These are phyloP conservation scores for Yamadazyma trypodendri DNA, from an alignment of 1,139 yeast species.

Conservation along the genomic window DNA sequence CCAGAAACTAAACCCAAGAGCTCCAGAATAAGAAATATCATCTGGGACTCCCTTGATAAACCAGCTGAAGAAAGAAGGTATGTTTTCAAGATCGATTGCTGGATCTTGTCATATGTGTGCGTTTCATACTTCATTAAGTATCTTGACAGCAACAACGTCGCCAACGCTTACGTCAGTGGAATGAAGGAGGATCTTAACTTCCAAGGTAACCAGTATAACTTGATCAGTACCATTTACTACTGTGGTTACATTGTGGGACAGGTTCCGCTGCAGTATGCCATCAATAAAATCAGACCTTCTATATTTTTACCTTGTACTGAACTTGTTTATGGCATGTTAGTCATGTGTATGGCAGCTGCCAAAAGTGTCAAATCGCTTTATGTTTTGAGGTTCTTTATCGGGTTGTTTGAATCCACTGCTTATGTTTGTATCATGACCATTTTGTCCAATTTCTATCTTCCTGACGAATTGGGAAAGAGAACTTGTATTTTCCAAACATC, in stretches of 20 bases:
- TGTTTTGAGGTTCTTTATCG: constrained; percentile 15
- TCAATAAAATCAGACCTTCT: constrained; percentile 16
- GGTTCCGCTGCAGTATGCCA: constrained; percentile 15
- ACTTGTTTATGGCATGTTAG: constrained; percentile 12
- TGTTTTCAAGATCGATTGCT: constrained; percentile 36
- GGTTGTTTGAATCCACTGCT: constrained; percentile 17
- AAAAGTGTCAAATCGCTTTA: constrained; percentile 14
- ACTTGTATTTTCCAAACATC: constrained; percentile 18
- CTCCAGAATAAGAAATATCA: constrained; percentile 13
- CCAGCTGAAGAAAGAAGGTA: constrained; percentile 27
- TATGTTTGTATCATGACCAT: constrained; percentile 16
- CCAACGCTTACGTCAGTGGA: constrained; percentile 53
- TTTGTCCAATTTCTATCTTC: constrained; percentile 17
- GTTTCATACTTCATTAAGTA: constrained; percentile 44
- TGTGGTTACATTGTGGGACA: constrained; percentile 29
- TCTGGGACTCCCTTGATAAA: constrained; percentile 52
- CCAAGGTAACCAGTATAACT: constrained; percentile 49
- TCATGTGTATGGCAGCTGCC: constrained; percentile 14
- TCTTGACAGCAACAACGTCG: constrained; percentile 32
- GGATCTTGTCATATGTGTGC: constrained; percentile 33
- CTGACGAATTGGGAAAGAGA: constrained; percentile 17
- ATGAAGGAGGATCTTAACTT: constrained; percentile 44
- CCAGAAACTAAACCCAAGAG: neutral
- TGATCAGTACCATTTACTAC: constrained; percentile 38
- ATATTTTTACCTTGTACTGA: constrained; percentile 17